Percentiles rank a stretch among this genome's conserved stretches.
These are phyloP conservation scores for Colletotrichum camelliae DNA, from an alignment of 2,329 filamentous ascomycete genomes.

Conservation along the genomic window DNA sequence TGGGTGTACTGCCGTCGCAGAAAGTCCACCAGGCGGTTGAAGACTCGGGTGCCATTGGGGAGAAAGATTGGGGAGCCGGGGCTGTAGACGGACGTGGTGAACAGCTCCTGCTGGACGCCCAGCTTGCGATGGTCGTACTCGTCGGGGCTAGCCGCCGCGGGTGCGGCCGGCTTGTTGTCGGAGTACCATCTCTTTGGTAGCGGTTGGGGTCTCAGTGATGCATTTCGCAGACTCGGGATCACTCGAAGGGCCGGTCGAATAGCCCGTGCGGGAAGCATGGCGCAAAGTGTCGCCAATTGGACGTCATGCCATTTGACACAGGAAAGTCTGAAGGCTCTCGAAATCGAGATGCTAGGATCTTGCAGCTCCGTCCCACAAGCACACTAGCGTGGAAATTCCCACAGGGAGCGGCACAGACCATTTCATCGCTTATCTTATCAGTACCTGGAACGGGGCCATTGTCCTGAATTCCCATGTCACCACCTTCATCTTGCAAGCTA, in stretches of 20 bases:
- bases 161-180: neutral
- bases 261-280: slow-evolving; percentile 30
- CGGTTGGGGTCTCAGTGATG: neutral
- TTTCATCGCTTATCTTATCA: neutral
- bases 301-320: slow-evolving; percentile 3
- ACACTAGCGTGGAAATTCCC: neutral
- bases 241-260: slow-evolving; percentile 21
- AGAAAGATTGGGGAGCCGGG: slow-evolving; percentile 87
- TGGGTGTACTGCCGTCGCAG: slow-evolving; percentile 82
- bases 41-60: slow-evolving; percentile 80
- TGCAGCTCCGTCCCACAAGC: neutral
- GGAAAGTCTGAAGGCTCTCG: neutral
- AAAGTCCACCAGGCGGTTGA: slow-evolving; percentile 84
- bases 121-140: slow-evolving; percentile 62
- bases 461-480: neutral
- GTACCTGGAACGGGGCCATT: neutral
- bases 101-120: slow-evolving; percentile 73
- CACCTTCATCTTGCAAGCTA: neutral
- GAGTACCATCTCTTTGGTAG: slow-evolving; percentile 7
- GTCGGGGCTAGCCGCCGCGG: neutral
- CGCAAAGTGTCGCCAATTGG: slow-evolving; percentile 13
- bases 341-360: slow-evolving; percentile 12
- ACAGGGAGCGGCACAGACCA: neutral
- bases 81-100: slow-evolving; percentile 79
- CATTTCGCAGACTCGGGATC: neutral